phyloP scores from a whole-genome alignment of 1,284 basidiomycete genomes.

The Paramarasmius palmivorus region DNA sequence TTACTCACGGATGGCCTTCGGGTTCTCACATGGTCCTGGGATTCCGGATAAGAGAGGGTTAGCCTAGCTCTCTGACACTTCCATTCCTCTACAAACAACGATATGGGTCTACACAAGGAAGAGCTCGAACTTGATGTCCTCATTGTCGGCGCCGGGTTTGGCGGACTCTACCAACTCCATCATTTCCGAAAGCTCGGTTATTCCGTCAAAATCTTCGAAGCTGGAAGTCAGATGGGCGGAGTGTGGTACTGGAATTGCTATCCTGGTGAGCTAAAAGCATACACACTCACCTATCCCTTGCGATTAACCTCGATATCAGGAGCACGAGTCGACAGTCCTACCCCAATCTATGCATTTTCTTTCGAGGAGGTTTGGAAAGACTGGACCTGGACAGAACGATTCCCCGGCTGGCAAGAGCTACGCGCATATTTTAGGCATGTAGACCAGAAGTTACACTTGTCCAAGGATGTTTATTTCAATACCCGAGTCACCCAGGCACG shows the following conservation, averaged over 20 bases:
- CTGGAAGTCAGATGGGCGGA: constrained; percentile 11
- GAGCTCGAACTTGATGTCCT: constrained; percentile 27
- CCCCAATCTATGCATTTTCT: constrained; percentile 23
- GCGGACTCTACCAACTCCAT: constrained; percentile 17
- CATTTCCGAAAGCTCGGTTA: constrained; percentile 15
- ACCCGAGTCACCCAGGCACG: constrained; percentile 22
- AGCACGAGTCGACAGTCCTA: constrained; percentile 14
- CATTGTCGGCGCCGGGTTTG: constrained; percentile 22
- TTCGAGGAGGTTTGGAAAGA: constrained; percentile 25
- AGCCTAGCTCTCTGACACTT: too few relatives aligned
- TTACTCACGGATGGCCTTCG: too few relatives aligned
- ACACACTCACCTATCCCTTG: too few relatives aligned
- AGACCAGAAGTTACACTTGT: constrained; percentile 24
- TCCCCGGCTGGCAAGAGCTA: constrained; percentile 23
- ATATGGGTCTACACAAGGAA: too few relatives aligned
- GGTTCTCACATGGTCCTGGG: too few relatives aligned
- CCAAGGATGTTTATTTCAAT: constrained; percentile 24
- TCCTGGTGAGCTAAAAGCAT: background rate
- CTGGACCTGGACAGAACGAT: constrained; percentile 25
- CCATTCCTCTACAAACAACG: too few relatives aligned
- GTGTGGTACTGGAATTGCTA: constrained; percentile 15
- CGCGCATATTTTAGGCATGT: constrained; percentile 23
- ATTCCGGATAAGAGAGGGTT: too few relatives aligned
- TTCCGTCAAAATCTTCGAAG: constrained; percentile 13
- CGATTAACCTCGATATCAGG: constrained; percentile 1